Evolutionary conservation across 2,329 filamentous ascomycete species (phyloP).

Genomic region (Xylaria sp.): DNA sequence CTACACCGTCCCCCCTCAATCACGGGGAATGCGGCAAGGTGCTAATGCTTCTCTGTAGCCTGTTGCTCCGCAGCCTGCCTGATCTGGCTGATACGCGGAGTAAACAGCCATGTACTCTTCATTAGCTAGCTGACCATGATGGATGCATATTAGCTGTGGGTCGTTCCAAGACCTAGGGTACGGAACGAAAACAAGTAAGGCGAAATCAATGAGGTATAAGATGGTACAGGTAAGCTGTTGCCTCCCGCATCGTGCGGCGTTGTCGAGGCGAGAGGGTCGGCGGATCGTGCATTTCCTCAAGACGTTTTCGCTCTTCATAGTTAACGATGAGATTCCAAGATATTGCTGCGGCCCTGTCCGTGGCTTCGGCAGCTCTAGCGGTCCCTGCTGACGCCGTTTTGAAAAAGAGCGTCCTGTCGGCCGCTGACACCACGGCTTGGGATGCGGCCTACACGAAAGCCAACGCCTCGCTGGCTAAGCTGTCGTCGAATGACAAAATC

Average conservation of each 20-base stretch:
- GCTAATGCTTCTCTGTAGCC: slow-evolving; percentile 27
- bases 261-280: slow-evolving; percentile 2
- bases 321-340: slow-evolving; percentile 41
- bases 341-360: slow-evolving; percentile 39
- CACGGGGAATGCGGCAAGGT: slow-evolving; percentile 39
- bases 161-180: slow-evolving; percentile 13
- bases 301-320: slow-evolving; percentile 7
- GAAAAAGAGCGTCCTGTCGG: slow-evolving; percentile 9
- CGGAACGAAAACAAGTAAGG: slow-evolving; percentile 2
- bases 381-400: slow-evolving; percentile 25
- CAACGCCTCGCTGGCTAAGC: slow-evolving; percentile 70
- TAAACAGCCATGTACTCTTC: slow-evolving; percentile 28
- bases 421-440: slow-evolving; percentile 60
- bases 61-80: slow-evolving; percentile 47
- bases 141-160: slow-evolving; percentile 37
- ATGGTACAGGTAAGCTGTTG: slow-evolving; percentile 14
- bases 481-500: slow-evolving; percentile 81
- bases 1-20: slow-evolving; percentile 33
- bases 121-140: slow-evolving; percentile 17
- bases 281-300: slow-evolving; percentile 2
- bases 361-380: slow-evolving; percentile 35
- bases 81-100: slow-evolving; percentile 41
- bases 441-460: slow-evolving; percentile 76
- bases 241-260: not conserved
- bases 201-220: slow-evolving; percentile 39